Evolutionary conservation across 2,329 filamentous ascomycete species (phyloP).

Genomic region (Furcasterigmium furcatum): DNA sequence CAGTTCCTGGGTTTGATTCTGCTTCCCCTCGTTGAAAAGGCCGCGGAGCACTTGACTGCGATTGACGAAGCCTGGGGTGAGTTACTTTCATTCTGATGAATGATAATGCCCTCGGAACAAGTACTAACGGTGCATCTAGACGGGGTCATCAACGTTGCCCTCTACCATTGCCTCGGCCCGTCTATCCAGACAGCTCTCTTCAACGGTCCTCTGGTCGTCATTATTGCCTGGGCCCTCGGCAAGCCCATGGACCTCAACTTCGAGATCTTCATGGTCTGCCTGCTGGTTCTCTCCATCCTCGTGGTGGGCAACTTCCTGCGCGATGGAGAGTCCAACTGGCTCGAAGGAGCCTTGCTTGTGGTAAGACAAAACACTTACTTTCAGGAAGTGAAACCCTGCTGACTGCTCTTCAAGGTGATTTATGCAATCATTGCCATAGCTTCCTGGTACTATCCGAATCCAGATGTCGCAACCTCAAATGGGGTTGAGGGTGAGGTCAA

Average conservation of each 20-base stretch:
- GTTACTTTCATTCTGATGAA: background rate
- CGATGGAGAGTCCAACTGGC: conserved; percentile 72
- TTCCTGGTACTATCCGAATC: conserved; percentile 41
- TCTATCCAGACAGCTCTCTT: conserved; percentile 74
- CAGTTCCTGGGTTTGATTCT: conserved; percentile 61
- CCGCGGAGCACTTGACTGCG: conserved; percentile 79
- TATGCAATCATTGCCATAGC: conserved; percentile 43
- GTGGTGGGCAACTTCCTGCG: conserved; percentile 73
- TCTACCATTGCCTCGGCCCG: conserved; percentile 70
- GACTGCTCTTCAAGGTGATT: conserved; percentile 20
- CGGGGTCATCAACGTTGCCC: conserved; percentile 64
- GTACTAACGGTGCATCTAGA: conserved; percentile 28
- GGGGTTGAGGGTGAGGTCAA: conserved; percentile 21
- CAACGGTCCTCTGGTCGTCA: conserved; percentile 68
- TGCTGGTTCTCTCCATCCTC: conserved; percentile 70
- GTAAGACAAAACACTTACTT: conserved; percentile 26
- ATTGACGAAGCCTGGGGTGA: conserved; percentile 66
- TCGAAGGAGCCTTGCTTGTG: conserved; percentile 70
- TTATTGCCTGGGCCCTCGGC: conserved; percentile 66
- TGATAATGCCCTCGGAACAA: too few species aligned
- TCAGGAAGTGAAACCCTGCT: background rate
- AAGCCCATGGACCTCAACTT: conserved; percentile 70
- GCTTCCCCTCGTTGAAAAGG: conserved; percentile 80
- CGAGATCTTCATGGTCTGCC: conserved; percentile 71
- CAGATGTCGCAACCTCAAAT: conserved; percentile 30